phyloP scores from a whole-genome alignment of 495 filamentous ascomycete species.

The Platismatia glauca region DNA sequence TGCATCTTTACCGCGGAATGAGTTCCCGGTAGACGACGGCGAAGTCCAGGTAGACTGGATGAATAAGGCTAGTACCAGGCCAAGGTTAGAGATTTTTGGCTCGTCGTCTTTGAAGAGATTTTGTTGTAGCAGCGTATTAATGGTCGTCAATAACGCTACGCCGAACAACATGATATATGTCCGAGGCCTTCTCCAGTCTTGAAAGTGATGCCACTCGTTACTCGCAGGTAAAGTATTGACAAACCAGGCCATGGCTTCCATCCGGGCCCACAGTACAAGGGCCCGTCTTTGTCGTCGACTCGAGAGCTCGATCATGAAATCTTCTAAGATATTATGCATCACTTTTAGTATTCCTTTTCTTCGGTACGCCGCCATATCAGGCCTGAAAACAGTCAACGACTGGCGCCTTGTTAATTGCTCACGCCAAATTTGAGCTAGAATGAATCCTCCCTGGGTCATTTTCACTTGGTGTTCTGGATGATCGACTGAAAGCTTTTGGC shows the following conservation, averaged over 20 bases:
- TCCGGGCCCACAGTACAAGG: background rate
- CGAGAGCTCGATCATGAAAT: slow-evolving; percentile 4
- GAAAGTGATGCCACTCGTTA: background rate
- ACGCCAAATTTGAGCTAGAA: background rate
- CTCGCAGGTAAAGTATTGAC: background rate
- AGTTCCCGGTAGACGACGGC: background rate
- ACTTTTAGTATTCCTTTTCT: background rate
- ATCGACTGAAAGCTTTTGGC: background rate
- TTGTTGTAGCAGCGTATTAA: background rate
- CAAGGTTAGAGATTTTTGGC: background rate
- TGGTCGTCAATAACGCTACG: background rate
- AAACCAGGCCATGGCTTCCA: background rate
- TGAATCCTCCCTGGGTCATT: background rate
- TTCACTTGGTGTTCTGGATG: background rate
- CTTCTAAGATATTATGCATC: background rate
- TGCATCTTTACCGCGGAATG: background rate
- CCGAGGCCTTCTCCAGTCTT: background rate
- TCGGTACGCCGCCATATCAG: background rate
- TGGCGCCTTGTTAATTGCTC: background rate
- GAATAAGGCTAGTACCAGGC: background rate
- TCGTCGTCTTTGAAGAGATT: background rate
- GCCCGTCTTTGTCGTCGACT: background rate
- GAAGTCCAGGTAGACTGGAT: background rate
- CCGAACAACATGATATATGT: background rate
- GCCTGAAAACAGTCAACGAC: background rate